Percentiles rank a stretch among this genome's conserved stretches.
Conservation (phyloP, 805 yeast genomes). For the Metschnikowia lochheadii region DNA sequence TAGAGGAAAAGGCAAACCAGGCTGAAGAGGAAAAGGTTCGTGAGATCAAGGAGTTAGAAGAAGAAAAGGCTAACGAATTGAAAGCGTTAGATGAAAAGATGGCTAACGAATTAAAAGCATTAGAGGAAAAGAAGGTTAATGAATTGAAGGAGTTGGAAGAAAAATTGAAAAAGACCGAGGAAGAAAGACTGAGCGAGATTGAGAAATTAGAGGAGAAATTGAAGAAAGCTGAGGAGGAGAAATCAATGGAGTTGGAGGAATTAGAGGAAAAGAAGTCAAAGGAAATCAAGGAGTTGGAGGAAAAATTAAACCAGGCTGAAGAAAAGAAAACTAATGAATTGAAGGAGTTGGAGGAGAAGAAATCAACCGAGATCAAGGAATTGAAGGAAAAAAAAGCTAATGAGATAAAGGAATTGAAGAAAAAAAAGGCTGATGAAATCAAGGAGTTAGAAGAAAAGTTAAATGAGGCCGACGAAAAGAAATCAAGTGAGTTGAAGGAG, state of each 20-base stretch:
- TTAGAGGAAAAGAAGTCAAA: neutral
- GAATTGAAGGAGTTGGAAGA: slow-evolving; percentile 6
- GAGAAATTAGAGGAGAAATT: slow-evolving; percentile 3
- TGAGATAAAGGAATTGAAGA: slow-evolving; percentile 2
- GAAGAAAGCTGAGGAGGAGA: neutral
- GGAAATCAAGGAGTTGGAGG: slow-evolving; percentile 6
- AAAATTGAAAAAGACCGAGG: slow-evolving; percentile 1
- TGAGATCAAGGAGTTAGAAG: slow-evolving; percentile 1
- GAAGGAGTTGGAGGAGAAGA: slow-evolving; percentile 4
- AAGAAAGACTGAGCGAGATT: neutral
- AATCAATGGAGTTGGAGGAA: neutral
- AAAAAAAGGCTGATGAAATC: neutral
- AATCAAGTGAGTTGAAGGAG: slow-evolving; percentile 1
- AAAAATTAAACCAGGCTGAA: slow-evolving; percentile 1
- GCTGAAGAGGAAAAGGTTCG: slow-evolving; percentile 4
- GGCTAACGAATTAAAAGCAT: slow-evolving; percentile 3
- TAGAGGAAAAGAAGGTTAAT: neutral
- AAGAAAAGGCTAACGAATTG: neutral
- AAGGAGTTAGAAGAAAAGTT: slow-evolving; percentile 5
- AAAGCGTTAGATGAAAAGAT: neutral
- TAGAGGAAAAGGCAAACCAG: neutral
- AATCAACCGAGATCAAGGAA: slow-evolving; percentile 1
- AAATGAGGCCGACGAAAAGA: neutral
- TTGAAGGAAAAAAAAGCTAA: neutral
- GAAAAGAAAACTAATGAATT: slow-evolving; percentile 3